These are phyloP conservation scores for Phaeotremella fagi DNA, from an alignment of 768 basidiomycete species.

Conservation along the genomic window DNA sequence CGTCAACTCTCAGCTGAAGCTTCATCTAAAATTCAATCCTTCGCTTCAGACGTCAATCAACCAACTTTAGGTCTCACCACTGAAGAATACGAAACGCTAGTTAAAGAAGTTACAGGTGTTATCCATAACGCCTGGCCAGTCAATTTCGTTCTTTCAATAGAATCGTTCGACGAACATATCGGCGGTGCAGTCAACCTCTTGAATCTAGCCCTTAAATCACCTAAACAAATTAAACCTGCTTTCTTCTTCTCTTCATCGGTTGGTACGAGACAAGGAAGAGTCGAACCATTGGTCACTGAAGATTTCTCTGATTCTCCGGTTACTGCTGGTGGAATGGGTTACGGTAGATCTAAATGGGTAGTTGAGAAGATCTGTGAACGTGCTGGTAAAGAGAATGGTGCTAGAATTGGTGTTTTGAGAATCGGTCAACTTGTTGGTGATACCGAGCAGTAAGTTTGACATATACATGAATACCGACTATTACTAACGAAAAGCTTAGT, in stretches of 20 bases:
- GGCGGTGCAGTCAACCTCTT: slow-evolving; percentile 55
- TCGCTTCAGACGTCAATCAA: slow-evolving; percentile 52
- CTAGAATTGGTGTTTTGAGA: slow-evolving; percentile 50
- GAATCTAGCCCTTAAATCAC: slow-evolving; percentile 53
- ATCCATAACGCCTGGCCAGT: slow-evolving; percentile 61
- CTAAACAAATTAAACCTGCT: slow-evolving; percentile 34
- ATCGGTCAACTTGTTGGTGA: slow-evolving; percentile 61
- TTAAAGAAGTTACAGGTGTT: slow-evolving; percentile 50
- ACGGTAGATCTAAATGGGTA: slow-evolving; percentile 56
- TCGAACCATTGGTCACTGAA: slow-evolving; percentile 45
- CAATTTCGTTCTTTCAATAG: slow-evolving; percentile 56
- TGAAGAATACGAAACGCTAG: slow-evolving; percentile 49
- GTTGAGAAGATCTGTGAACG: slow-evolving; percentile 54
- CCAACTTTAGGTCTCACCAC: slow-evolving; percentile 51
- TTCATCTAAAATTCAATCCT: slow-evolving; percentile 48
- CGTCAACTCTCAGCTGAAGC: slow-evolving; percentile 46
- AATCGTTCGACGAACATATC: slow-evolving; percentile 56
- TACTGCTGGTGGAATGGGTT: slow-evolving; percentile 47
- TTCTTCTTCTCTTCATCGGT: slow-evolving; percentile 59
- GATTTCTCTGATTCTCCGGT: slow-evolving; percentile 47
- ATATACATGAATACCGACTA: background rate
- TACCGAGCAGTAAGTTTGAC: slow-evolving; percentile 44
- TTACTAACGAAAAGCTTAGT: slow-evolving; percentile 15
- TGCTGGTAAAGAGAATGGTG: slow-evolving; percentile 44
- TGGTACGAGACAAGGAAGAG: slow-evolving; percentile 49